These are phyloP conservation scores for Neckera pumila DNA, from an alignment of 225 moss, liverwort and hornwort genomes.

Conservation along the genomic window DNA sequence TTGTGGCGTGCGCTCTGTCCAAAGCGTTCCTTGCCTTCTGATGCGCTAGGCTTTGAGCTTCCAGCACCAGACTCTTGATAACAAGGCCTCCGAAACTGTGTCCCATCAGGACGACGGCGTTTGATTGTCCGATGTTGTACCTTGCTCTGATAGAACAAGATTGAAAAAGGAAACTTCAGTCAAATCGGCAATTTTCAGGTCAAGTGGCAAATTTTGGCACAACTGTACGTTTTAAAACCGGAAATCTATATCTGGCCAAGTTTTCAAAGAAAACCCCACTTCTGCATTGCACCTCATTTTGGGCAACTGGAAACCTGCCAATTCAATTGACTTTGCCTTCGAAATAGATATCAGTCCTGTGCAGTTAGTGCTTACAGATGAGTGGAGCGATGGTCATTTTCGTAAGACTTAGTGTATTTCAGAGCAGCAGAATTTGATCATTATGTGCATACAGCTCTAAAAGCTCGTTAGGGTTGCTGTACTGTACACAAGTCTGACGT, in stretches of 20 bases:
- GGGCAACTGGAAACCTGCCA: not conserved
- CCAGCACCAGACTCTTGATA: not conserved
- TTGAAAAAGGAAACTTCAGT: not conserved
- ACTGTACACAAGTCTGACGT: not conserved
- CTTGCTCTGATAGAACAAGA: not conserved
- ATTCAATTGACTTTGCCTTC: not conserved
- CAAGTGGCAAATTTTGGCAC: not conserved
- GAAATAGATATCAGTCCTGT: not conserved
- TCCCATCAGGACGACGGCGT: not conserved
- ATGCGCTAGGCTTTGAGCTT: not conserved
- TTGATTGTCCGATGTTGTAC: not conserved
- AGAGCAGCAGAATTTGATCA: not conserved
- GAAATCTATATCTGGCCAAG: not conserved
- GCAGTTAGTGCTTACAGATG: not conserved
- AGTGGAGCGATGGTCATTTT: not conserved
- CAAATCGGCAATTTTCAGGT: not conserved
- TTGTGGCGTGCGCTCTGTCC: not conserved
- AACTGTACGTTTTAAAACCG: too few relatives aligned
- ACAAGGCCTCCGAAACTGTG: not conserved
- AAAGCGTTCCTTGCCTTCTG: not conserved
- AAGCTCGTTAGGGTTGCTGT: not conserved
- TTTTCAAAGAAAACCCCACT: not conserved
- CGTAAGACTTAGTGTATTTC: not conserved
- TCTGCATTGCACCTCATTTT: not conserved
- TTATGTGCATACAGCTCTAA: not conserved